Evolutionary conservation across 805 yeast genomes (phyloP), one percentile per base, ranked within the genome.

Genomic region (Saturnispora sekii): DNA sequence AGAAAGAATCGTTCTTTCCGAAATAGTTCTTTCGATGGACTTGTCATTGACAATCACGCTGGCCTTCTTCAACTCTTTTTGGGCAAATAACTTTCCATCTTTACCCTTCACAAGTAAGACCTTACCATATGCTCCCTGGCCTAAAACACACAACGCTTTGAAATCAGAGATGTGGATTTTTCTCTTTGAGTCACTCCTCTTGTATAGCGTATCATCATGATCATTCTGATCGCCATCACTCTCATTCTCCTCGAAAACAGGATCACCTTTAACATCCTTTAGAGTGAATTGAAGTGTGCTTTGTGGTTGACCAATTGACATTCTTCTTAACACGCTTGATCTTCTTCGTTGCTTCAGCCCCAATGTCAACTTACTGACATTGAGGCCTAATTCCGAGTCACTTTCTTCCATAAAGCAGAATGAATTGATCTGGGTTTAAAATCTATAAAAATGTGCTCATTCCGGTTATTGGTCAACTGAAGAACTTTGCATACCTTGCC

Each of bases 81-180:
- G 90, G 0, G 96, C 96, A 65, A 76, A 87, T 7, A 86, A 63
- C 1, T 79, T 78, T 0, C 84, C 74, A 11, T 64, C 51, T 39
- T 59, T 65, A 56, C 84, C 85, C 35, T 77, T 74, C 1, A 85
- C 95, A 14, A 86, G 64, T 12, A 82, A 58, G 3, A 86, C 96
- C 59, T 83, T 85, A 3, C 96, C 95, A 53, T 84, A 86, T 0
- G 95, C 89, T 6, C 96, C 96, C 44, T 79, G 74, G 0, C 96
- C 96, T 8, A 86, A 65, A 0, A 84, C 87, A 54, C 76, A 80
- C 4, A 87, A 58, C 2, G 81, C 81, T 51, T 70, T 76, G 55
- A 86, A 86, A 57, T 86, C 93, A 5, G 50, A 4, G 68, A 74
- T 4, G 38, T 31, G 42, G 3, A 32, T 40, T 26, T 46, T 30